phyloP scores from a whole-genome alignment of 208 protist species.

The Leishmania lainsoni region DNA sequence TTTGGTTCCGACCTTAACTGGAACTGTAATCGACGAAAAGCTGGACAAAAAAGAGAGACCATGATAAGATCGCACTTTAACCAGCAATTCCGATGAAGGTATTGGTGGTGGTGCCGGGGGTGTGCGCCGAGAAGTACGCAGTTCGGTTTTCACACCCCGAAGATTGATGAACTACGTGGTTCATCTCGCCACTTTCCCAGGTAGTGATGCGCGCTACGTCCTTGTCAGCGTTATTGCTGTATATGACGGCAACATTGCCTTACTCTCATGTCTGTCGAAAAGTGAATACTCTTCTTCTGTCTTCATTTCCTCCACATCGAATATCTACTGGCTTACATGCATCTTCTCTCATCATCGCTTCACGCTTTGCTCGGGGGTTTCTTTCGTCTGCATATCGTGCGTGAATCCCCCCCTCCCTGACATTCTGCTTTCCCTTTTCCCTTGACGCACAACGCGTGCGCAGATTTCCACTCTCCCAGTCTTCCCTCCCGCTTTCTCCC shows the following conservation, averaged over 20 bases:
- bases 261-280: not conserved
- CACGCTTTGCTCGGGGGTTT: not conserved
- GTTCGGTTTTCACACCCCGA: not conserved
- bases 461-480: constrained; percentile 13
- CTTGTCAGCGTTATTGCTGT: not conserved
- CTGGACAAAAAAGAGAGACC: not conserved
- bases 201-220: not conserved
- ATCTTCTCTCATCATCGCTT: not conserved
- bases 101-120: not conserved
- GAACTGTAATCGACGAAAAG: constrained; percentile 2
- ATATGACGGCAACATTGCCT: not conserved
- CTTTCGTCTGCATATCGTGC: not conserved
- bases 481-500: not conserved
- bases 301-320: not conserved
- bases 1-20: constrained; percentile 25
- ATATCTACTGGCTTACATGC: not conserved
- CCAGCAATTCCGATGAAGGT: not conserved
- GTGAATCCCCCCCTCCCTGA: not conserved
- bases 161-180: not conserved
- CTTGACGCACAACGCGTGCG: not conserved
- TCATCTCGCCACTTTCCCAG: not conserved
- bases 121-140: not conserved
- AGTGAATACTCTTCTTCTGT: not conserved
- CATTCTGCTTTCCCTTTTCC: not conserved
- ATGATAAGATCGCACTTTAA: not conserved